phyloP scores from a whole-genome alignment of 1,284 basidiomycete species.

The Trametes versicolor region DNA sequence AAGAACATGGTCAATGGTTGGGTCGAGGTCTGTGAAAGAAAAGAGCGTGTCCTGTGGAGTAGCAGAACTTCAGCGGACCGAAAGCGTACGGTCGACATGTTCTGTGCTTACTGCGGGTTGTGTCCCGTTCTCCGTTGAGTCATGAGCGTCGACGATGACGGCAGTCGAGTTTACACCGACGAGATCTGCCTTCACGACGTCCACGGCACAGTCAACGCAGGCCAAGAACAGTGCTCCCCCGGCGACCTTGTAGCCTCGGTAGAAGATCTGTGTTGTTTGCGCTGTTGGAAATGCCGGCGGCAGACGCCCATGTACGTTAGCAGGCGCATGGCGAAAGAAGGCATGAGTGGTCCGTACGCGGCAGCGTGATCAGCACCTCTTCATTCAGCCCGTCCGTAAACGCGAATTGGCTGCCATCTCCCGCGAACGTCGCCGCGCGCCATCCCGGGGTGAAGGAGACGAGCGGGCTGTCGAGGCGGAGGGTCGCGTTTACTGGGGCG shows the following conservation, averaged over 20 bases:
- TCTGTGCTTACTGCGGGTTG: slow-evolving; percentile 27
- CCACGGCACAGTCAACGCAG: slow-evolving; percentile 36
- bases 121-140: slow-evolving; percentile 30
- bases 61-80: not conserved
- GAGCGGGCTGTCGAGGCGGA: slow-evolving; percentile 30
- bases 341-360: slow-evolving; percentile 26
- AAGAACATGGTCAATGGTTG: slow-evolving; percentile 41
- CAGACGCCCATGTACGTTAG: slow-evolving; percentile 1
- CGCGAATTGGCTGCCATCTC: slow-evolving; percentile 23
- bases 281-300: slow-evolving; percentile 15
- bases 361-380: slow-evolving; percentile 28
- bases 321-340: not conserved
- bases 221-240: slow-evolving; percentile 34
- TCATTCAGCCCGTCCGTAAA: slow-evolving; percentile 30
- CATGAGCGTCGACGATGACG: slow-evolving; percentile 31
- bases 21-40: slow-evolving; percentile 40
- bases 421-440: slow-evolving; percentile 26
- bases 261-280: slow-evolving; percentile 35
- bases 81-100: not conserved
- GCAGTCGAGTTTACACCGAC: not conserved
- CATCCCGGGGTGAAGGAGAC: slow-evolving; percentile 39
- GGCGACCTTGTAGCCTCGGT: slow-evolving; percentile 33
- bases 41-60: slow-evolving; percentile 38
- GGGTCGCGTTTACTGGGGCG: slow-evolving; percentile 33
- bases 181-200: not conserved